A percentile compares a stretch with the other conserved stretches of the same genome.
phyloP scores from a whole-genome alignment of 768 basidiomycete species.

The Podaxis carcinomalis region DNA sequence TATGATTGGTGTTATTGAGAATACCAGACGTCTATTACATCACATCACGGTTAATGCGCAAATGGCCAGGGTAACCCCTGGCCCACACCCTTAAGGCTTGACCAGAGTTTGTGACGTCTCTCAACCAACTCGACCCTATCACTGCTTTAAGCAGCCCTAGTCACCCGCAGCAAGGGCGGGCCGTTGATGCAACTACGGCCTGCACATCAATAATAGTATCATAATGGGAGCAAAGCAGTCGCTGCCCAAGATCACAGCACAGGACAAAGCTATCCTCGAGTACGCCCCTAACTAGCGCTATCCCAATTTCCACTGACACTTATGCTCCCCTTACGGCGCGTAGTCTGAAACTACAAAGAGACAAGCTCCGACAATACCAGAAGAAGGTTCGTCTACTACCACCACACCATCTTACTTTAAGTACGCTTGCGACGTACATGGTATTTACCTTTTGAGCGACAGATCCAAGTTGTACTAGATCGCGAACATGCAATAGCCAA shows the following conservation, averaged over 20 bases:
- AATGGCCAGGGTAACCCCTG: too few species aligned
- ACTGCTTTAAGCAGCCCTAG: not conserved
- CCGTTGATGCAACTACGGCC: not conserved
- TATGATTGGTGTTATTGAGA: too few species aligned
- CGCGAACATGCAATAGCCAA: conserved; percentile 89
- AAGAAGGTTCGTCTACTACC: conserved; percentile 57
- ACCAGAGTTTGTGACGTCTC: not conserved
- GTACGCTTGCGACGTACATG: not conserved
- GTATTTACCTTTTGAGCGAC: not conserved
- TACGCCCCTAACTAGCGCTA: conserved; percentile 36
- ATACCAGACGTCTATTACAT: not conserved
- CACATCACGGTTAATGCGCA: not conserved
- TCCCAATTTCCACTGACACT: conserved; percentile 12
- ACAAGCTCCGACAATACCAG: conserved; percentile 95
- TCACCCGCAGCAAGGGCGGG: not conserved
- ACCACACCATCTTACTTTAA: not conserved
- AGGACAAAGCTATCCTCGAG: conserved; percentile 96
- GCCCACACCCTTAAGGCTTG: not conserved
- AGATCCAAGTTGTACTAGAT: conserved; percentile 87
- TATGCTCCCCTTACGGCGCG: conserved; percentile 10
- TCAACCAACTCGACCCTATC: not conserved
- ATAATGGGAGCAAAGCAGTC: conserved; percentile 72
- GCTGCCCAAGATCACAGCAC: conserved; percentile 83
- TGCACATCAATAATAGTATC: not conserved
- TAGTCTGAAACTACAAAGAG: conserved; percentile 93